Evolutionary conservation across 192 early-diverging fungal genomes (phyloP).

Genomic region (Coemansia sp.): DNA sequence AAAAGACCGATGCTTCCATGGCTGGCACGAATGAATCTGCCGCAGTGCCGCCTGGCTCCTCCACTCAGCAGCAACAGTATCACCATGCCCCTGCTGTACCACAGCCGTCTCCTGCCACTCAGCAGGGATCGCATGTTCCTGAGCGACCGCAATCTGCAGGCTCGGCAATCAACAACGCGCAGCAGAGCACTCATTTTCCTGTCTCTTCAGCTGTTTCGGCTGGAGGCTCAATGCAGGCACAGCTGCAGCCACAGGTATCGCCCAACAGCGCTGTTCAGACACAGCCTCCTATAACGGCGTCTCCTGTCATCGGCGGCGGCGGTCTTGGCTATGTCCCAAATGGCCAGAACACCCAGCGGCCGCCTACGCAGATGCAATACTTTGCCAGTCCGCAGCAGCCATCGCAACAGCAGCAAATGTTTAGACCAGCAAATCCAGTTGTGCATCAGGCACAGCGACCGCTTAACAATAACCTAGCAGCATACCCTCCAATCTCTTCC

Average conservation of each 20-base stretch:
- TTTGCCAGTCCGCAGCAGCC: background rate
- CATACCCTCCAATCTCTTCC: background rate
- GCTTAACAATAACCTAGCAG: background rate
- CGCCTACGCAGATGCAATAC: constrained; percentile 1
- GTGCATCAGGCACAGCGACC: background rate
- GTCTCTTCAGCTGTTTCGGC: background rate
- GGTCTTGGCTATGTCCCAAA: background rate
- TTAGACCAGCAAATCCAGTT: background rate
- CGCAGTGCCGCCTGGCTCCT: background rate
- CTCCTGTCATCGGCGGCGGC: background rate
- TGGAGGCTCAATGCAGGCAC: background rate
- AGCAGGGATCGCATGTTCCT: background rate
- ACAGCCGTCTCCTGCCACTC: background rate
- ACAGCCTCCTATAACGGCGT: background rate
- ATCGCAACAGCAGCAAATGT: constrained; percentile 5
- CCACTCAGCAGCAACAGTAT: background rate
- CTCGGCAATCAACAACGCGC: constrained; percentile 9
- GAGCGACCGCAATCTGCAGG: constrained; percentile 35
- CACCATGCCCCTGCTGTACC: background rate
- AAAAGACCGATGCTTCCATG: background rate
- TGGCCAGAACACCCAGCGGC: background rate
- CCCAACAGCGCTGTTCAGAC: background rate
- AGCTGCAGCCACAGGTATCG: background rate
- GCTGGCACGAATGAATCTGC: background rate
- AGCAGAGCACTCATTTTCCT: background rate